Percentiles rank a stretch among this genome's conserved stretches.
These are phyloP conservation scores for Tricholoma matsutake DNA, from an alignment of 768 basidiomycete species.

Conservation along the genomic window DNA sequence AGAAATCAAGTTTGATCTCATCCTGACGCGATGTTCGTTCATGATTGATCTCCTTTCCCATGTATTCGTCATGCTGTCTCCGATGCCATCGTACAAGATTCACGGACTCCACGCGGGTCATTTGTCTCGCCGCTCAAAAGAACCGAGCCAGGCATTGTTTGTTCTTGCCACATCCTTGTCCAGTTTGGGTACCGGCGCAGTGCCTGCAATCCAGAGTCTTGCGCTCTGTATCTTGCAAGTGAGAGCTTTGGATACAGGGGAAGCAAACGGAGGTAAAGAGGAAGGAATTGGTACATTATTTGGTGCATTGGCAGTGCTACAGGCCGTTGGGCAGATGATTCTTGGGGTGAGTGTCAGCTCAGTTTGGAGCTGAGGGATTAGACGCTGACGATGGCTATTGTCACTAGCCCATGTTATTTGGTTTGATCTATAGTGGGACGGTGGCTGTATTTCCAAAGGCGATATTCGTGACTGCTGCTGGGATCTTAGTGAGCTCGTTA, in stretches of 20 bases:
- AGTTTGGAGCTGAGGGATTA: not conserved
- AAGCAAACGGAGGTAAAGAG: slow-evolving; percentile 19
- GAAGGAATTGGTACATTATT: slow-evolving; percentile 55
- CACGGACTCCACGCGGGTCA: slow-evolving; percentile 13
- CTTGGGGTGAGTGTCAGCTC: slow-evolving; percentile 36
- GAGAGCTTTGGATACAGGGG: slow-evolving; percentile 31
- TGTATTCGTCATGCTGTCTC: slow-evolving; percentile 50
- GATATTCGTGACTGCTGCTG: slow-evolving; percentile 58
- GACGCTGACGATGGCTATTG: slow-evolving; percentile 5
- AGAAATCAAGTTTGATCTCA: slow-evolving; percentile 71
- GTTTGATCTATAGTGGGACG: slow-evolving; percentile 64
- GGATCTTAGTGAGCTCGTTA: slow-evolving; percentile 42
- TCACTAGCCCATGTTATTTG: slow-evolving; percentile 65
- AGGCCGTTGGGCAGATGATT: slow-evolving; percentile 69
- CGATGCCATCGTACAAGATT: slow-evolving; percentile 39
- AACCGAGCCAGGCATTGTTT: slow-evolving; percentile 49
- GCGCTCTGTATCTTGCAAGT: slow-evolving; percentile 61
- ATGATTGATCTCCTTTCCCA: slow-evolving; percentile 66
- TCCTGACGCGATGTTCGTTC: slow-evolving; percentile 58
- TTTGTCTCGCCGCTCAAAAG: slow-evolving; percentile 7
- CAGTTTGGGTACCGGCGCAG: slow-evolving; percentile 61
- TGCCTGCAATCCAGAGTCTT: slow-evolving; percentile 70
- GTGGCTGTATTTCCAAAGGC: slow-evolving; percentile 69
- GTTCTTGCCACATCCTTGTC: slow-evolving; percentile 57
- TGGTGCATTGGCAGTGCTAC: slow-evolving; percentile 68